A percentile compares a stretch with the other conserved stretches of the same genome.
phyloP scores from a whole-genome alignment of 768 basidiomycete species.

The Cystofilobasidium macerans region DNA sequence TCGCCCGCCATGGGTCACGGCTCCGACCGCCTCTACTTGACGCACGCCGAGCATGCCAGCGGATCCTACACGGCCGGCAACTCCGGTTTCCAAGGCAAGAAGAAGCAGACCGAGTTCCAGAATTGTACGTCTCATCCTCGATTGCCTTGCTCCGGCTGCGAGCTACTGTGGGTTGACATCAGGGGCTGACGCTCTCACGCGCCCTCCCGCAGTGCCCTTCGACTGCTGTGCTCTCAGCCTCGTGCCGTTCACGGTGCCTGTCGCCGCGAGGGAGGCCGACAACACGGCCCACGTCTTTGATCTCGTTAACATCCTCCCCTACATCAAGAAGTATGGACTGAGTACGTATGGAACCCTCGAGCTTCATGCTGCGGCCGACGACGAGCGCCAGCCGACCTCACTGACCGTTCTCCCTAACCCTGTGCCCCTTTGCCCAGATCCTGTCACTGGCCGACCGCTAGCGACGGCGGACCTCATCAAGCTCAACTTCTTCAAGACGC shows the following conservation, averaged over 20 bases:
- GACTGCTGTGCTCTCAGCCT: constrained; percentile 88
- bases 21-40: constrained; percentile 39
- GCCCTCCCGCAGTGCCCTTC: constrained; percentile 13
- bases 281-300: constrained; percentile 56
- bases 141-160: constrained; percentile 31
- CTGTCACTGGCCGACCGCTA: constrained; percentile 41
- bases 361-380: no score
- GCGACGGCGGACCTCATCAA: constrained; percentile 40
- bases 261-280: constrained; percentile 71
- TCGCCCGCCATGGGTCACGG: constrained; percentile 31
- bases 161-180: constrained; percentile 16
- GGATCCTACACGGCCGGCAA: background rate
- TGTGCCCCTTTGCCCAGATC: constrained; percentile 32
- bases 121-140: constrained; percentile 9
- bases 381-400: no score
- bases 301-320: constrained; percentile 72
- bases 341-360: constrained; percentile 30
- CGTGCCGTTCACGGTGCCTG: constrained; percentile 78
- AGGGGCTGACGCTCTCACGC: background rate
- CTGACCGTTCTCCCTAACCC: background rate
- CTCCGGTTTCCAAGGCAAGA: constrained; percentile 7
- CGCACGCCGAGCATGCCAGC: constrained; percentile 27
- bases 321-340: constrained; percentile 54
- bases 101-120: constrained; percentile 34
- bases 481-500: constrained; percentile 41